Percentiles rank a stretch among this genome's conserved stretches.
These are phyloP conservation scores for Pilobolus umbonatus DNA, from an alignment of 192 early-diverging fungal genomes.

Conservation along the genomic window DNA sequence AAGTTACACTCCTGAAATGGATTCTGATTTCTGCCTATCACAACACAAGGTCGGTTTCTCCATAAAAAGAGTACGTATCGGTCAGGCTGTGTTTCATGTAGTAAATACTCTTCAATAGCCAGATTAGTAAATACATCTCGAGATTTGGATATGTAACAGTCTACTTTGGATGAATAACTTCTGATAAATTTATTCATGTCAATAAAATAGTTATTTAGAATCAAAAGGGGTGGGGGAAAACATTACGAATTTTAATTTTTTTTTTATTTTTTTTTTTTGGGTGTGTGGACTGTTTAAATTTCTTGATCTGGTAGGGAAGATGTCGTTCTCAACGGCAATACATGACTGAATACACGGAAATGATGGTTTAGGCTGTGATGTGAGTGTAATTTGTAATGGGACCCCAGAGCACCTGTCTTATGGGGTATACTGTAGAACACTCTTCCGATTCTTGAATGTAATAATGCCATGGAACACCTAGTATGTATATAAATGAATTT, in stretches of 20 bases:
- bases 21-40: constrained; percentile 98
- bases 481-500: constrained; percentile 12
- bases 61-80: constrained; percentile 78
- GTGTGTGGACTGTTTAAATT: not conserved
- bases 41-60: constrained; percentile 82
- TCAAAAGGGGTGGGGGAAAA: not conserved
- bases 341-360: constrained; percentile 46
- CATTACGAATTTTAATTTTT: too few relatives aligned
- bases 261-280: not conserved
- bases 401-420: constrained; percentile 50
- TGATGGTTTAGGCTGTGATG: constrained; percentile 73
- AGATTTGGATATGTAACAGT: constrained; percentile 61
- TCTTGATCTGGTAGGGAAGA: constrained; percentile 6
- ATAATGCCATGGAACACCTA: constrained; percentile 87
- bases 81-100: constrained; percentile 64
- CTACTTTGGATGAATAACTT: constrained; percentile 22
- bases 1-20: constrained; percentile 95
- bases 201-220: not conserved
- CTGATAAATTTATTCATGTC: not conserved
- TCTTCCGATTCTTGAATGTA: constrained; percentile 87
- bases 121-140: constrained; percentile 77
- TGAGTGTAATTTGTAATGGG: constrained; percentile 62
- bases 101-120: constrained; percentile 87
- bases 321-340: not conserved
- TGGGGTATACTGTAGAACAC: constrained; percentile 71